Evolutionary conservation across 2,329 filamentous ascomycete genomes (phyloP), one percentile per base, ranked within the genome.

Genomic region (Xylariaceae sp.): DNA sequence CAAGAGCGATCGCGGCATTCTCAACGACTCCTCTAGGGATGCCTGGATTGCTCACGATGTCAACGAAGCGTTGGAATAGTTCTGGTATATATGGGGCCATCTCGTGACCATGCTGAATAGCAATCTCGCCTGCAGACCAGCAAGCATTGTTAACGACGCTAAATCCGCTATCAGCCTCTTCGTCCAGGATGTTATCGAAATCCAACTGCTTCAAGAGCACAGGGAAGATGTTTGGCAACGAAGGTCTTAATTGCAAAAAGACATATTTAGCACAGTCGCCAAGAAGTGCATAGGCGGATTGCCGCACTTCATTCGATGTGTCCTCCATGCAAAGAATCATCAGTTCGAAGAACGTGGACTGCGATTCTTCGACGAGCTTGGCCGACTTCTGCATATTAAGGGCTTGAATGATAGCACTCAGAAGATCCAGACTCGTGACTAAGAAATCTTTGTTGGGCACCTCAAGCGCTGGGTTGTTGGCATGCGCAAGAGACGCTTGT

Each of bases 141-240:
- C 92, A 97, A 27, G 94, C 92, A 68, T 99, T 99, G 79, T 97
- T 99, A 56, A 97, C 85, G 32, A 97, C 91, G 57, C 91, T 90
- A 70, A 96, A 96, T 11, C 85, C 86, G 19, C 83, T 87, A 60
- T 95, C 89, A 46, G 90, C 84, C 57, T 91, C 88, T 63, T 95
- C 89, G 57, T 91, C 87, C 19, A 84, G 73, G 49, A 91, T 81
- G 53, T 79, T 79, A 58, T 91, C 87, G 62, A 96, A 76, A 62
- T 97, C 91, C 31, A 99, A 82, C 69, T 97, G 91, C 64, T 85
- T 83, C 60, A 96, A 81, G n/a, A 96, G 75, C 47, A 92, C 84
- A 0, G 89, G 88, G 68, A 97, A 75, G 53, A 97, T 79, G 9
- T 78, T 82, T 1, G 82, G 79, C 11, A 99, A 76, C 62, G 85